These are phyloP conservation scores for Lumnitzera racemosa DNA, from an alignment of 345 rosid genomes.

Conservation along the genomic window DNA sequence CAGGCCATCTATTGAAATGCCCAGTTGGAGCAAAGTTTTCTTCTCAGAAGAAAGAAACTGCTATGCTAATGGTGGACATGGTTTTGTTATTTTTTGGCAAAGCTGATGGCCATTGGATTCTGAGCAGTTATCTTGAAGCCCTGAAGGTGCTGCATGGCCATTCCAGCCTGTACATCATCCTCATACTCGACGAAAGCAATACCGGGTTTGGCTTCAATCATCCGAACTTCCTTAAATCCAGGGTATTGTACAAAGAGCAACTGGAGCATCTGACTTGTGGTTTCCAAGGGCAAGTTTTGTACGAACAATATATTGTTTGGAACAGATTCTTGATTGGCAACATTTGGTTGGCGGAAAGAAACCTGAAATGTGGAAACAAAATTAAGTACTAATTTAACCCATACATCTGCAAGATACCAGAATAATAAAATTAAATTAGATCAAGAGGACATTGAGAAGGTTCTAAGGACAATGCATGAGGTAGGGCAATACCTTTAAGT, in stretches of 20 bases:
- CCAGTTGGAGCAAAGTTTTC: too few species aligned
- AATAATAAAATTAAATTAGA: not conserved
- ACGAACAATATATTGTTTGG: constrained; percentile 84
- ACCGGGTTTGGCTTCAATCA: constrained; percentile 90
- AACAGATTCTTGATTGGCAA: constrained; percentile 46
- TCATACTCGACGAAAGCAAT: constrained; percentile 91
- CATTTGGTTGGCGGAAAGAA: constrained; percentile 37
- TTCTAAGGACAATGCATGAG: not conserved
- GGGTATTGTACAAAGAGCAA: constrained; percentile 71
- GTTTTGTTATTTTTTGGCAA: constrained; percentile 65
- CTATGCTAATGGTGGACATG: too few species aligned
- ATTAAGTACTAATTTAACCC: not conserved
- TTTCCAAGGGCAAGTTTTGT: constrained; percentile 84
- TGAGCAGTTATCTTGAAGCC: constrained; percentile 85
- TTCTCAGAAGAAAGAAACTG: too few species aligned
- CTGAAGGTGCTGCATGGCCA: constrained; percentile 89
- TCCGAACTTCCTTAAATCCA: constrained; percentile 88
- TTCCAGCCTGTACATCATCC: constrained; percentile 73
- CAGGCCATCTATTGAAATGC: too few species aligned
- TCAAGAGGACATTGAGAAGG: too few species aligned
- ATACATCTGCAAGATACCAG: not conserved
- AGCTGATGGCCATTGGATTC: constrained; percentile 73
- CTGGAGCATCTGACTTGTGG: constrained; percentile 82
- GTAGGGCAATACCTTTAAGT: not conserved
- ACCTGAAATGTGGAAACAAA: constrained; percentile 29